Percentiles rank a stretch among this genome's conserved stretches.
Evolutionary conservation across 345 rosid species (phyloP).

Genomic region (Boechera retrofracta): DNA sequence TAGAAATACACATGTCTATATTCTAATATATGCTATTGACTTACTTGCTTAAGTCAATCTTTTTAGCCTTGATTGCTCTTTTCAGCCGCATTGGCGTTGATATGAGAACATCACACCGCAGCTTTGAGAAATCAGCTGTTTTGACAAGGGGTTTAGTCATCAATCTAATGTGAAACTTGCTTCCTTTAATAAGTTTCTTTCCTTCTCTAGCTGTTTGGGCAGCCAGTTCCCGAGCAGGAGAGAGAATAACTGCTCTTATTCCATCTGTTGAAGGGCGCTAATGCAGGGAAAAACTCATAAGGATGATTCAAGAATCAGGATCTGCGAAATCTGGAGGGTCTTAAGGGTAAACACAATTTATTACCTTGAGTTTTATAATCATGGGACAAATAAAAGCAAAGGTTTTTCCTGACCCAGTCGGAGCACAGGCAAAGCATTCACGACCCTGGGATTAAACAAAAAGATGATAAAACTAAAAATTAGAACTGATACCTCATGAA

Average conservation of each 20-base stretch:
- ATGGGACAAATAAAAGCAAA: slow-evolving; percentile 91
- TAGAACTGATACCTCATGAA: background rate
- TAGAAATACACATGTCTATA: background rate
- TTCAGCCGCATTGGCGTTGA: slow-evolving; percentile 82
- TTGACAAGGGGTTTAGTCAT: slow-evolving; percentile 80
- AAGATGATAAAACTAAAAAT: slow-evolving; percentile 5
- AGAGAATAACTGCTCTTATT: slow-evolving; percentile 81
- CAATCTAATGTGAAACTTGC: slow-evolving; percentile 64
- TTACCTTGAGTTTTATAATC: slow-evolving; percentile 92
- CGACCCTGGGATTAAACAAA: slow-evolving; percentile 60
- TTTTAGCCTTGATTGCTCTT: slow-evolving; percentile 68
- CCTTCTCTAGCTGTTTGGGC: slow-evolving; percentile 91
- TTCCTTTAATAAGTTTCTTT: slow-evolving; percentile 83
- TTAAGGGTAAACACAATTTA: slow-evolving; percentile 9
- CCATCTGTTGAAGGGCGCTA: slow-evolving; percentile 75
- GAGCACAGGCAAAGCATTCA: slow-evolving; percentile 97
- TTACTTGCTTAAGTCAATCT: slow-evolving; percentile 85
- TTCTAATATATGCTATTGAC: slow-evolving; percentile 26
- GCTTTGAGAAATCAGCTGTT: slow-evolving; percentile 66
- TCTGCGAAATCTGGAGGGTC: slow-evolving; percentile 6
- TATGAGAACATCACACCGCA: slow-evolving; percentile 78
- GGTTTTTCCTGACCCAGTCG: slow-evolving; percentile 97
- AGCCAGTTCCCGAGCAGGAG: slow-evolving; percentile 91
- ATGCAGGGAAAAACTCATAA: slow-evolving; percentile 16
- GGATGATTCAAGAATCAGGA: slow-evolving; percentile 30